Base-by-base conservation (phyloP, 2,329 filamentous ascomycete species). In the Colletotrichum falcatum region DNA sequence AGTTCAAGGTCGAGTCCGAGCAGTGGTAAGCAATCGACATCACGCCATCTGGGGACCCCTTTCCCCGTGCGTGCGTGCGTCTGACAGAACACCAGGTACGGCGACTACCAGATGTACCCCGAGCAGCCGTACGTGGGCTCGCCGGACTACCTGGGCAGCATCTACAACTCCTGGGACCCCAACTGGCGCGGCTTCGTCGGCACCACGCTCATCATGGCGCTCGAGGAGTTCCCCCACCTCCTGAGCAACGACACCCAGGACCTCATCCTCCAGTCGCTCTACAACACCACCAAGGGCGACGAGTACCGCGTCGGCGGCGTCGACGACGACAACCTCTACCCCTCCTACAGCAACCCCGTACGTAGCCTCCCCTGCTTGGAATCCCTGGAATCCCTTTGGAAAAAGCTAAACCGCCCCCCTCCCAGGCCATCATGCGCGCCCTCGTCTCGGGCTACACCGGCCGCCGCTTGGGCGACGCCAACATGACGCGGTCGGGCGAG, bases 141-240 rank as follows among this genome's bases (percentile, higher is more conserved):
- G 2, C 63, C 78, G 2, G 77, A 80, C 20, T 91, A 91, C 72
- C 81, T 83, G 1, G 77, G 82, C n/a, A 75, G 77, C 5, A 87
- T 88, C 42, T 89, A 90, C 75, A 82, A 84, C 65, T 84, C 85
- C 0, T 91, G 87, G 86, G 89, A 91, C 73, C 88, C 88, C 1
- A 91, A 91, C 71, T 91, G 89, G 89, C 82, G 89, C 60, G 89
- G 88, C 0, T 91, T 91, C 66, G 82, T 91, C 42, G 87, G 88
- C 16, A 89, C 87, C 0, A 84, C 87, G 0, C 82, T 91, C 18
- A 84, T 91, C 33, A 79, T 90, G 49, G 85, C 85, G 33, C 80
- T 89, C 28, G 89, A 91, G 75, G 88, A 91, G 72, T 91, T 88
- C 63, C 76, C 81, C 0, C 76, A 85, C 66, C 79, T 90, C 1